phyloP scores from a whole-genome alignment of 805 yeast genomes.

The Wickerhamomyces alni region DNA sequence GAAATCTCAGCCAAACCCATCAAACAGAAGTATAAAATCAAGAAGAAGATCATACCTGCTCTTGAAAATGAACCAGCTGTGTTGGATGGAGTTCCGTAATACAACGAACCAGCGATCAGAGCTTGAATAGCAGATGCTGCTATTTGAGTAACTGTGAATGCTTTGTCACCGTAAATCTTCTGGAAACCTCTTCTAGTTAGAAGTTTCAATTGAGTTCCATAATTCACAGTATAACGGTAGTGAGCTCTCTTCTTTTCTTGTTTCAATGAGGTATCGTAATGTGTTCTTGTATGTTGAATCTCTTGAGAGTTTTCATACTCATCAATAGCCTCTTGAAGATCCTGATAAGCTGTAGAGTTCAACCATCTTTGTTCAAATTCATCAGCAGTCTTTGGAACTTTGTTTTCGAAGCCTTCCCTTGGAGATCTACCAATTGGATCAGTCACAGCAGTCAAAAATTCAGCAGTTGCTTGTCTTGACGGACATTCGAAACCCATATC shows the following conservation, averaged over 20 bases:
- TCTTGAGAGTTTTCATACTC: constrained; percentile 26
- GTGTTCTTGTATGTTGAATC: constrained; percentile 28
- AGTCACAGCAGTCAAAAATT: constrained; percentile 66
- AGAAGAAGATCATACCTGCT: constrained; percentile 58
- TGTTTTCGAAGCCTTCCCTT: constrained; percentile 40
- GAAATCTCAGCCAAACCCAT: constrained; percentile 43
- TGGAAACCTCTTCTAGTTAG: constrained; percentile 47
- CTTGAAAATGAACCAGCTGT: constrained; percentile 58
- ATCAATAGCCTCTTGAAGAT: constrained; percentile 40
- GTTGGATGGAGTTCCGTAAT: constrained; percentile 41
- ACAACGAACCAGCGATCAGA: constrained; percentile 56
- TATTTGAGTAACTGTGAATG: constrained; percentile 31
- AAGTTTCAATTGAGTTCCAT: constrained; percentile 41
- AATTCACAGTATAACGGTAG: constrained; percentile 24
- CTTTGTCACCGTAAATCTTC: constrained; percentile 52
- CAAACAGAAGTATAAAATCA: constrained; percentile 47
- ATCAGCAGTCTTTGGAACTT: constrained; percentile 54
- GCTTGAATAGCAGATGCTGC: constrained; percentile 38
- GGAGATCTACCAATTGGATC: constrained; percentile 57
- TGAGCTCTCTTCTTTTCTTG: constrained; percentile 25
- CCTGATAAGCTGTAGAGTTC: constrained; percentile 35
- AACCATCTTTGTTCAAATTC: constrained; percentile 61
- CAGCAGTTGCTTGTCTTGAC: constrained; percentile 64
- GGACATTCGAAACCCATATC: constrained; percentile 63
- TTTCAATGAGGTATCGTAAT: constrained; percentile 24